These are phyloP conservation scores for Arthrobotrys iridis DNA, from an alignment of 2,329 filamentous ascomycete genomes.

Conservation along the genomic window DNA sequence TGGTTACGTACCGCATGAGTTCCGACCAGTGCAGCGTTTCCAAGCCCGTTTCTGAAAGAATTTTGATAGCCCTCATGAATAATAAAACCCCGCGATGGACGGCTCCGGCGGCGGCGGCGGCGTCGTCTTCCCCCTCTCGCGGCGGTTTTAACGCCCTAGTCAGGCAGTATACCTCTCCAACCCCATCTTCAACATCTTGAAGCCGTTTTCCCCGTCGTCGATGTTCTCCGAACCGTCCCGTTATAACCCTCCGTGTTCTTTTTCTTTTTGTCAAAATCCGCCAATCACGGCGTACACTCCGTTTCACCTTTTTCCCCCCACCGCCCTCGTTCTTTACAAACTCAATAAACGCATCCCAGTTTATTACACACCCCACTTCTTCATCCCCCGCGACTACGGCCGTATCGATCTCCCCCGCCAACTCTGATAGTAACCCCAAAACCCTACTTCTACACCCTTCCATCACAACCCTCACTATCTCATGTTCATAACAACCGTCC, in stretches of 20 bases:
- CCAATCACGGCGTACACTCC: no score
- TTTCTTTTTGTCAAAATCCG: no score
- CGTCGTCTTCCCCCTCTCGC: neutral
- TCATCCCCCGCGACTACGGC: no score
- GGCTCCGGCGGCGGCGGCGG: neutral
- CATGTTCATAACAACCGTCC: no score
- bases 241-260: no score
- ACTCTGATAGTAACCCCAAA: neutral
- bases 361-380: no score
- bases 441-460: neutral
- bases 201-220: no score
- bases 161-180: neutral
- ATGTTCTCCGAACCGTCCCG: no score
- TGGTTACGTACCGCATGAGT: conserved; percentile 1
- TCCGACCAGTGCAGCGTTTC: neutral
- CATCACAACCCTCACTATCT: neutral
- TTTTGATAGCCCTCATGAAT: neutral
- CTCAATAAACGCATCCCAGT: no score
- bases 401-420: neutral
- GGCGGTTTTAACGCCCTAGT: neutral
- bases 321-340: no score
- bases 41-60: neutral
- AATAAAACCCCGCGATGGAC: conserved; percentile 6
- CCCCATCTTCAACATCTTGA: neutral
- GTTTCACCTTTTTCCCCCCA: no score